Evolutionary conservation across 805 yeast species (phyloP).

Genomic region (Maudiozyma pseudohumilis): DNA sequence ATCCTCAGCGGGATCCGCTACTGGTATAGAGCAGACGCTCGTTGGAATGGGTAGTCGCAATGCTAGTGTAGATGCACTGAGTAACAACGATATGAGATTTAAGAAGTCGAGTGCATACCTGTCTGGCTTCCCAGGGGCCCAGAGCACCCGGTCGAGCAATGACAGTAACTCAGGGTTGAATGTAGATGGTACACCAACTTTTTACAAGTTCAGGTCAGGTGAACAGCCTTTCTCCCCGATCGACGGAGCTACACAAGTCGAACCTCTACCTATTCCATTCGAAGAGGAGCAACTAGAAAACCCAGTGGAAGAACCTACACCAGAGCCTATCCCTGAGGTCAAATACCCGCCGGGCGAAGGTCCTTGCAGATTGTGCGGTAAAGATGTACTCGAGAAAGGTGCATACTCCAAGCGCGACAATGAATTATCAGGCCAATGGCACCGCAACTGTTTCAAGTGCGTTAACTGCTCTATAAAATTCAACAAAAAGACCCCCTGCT

Average conservation of each 20-base stretch:
- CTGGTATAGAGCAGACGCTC: neutral
- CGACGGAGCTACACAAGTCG: neutral
- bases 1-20: neutral
- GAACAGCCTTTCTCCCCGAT: neutral
- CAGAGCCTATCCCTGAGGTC: neutral
- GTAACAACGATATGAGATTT: conserved; percentile 1
- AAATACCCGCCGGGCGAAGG: conserved; percentile 55
- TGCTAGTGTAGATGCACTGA: neutral
- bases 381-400: conserved; percentile 30
- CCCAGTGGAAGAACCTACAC: neutral
- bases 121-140: conserved; percentile 17
- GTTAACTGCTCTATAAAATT: conserved; percentile 48
- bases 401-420: conserved; percentile 1
- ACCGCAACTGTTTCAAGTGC: conserved; percentile 75
- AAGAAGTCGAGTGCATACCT: conserved; percentile 30
- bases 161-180: too few relatives aligned
- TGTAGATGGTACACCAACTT: conserved; percentile 17
- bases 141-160: neutral
- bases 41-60: too few relatives aligned
- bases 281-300: too few relatives aligned
- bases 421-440: conserved; percentile 89
- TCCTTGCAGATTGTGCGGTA: conserved; percentile 68
- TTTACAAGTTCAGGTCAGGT: conserved; percentile 12
- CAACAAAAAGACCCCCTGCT: conserved; percentile 54
- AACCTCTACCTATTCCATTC: too few relatives aligned